Evolutionary conservation across 768 basidiomycete genomes (phyloP).

Genomic region (Lactarius quietus): DNA sequence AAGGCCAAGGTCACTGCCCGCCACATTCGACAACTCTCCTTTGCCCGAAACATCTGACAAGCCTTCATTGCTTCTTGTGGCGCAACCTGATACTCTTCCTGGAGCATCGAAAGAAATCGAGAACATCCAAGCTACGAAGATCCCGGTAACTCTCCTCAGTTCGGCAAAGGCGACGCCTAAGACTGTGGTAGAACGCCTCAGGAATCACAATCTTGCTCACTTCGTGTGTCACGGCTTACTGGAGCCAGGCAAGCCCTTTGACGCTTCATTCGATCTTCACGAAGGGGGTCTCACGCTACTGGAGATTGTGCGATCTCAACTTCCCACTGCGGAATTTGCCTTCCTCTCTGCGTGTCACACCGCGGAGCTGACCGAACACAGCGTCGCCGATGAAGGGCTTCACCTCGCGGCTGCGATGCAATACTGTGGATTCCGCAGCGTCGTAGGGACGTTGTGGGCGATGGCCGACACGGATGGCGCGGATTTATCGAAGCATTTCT

Average conservation of each 20-base stretch:
- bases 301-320: not conserved
- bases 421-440: too few relatives aligned
- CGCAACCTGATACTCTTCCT: not conserved
- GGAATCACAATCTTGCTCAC: too few relatives aligned
- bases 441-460: too few relatives aligned
- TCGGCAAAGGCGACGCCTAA: not conserved
- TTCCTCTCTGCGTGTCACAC: not conserved
- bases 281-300: too few relatives aligned
- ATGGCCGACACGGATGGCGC: too few relatives aligned
- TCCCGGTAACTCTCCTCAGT: not conserved
- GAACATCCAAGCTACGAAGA: not conserved
- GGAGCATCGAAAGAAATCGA: not conserved
- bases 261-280: too few relatives aligned
- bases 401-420: too few relatives aligned
- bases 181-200: not conserved
- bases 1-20: not conserved
- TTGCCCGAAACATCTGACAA: not conserved
- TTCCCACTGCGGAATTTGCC: not conserved
- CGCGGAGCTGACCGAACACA: too few relatives aligned
- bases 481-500: not conserved
- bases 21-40: too few relatives aligned
- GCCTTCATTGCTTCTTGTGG: conserved; percentile 5
- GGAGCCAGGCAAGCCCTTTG: too few relatives aligned
- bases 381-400: too few relatives aligned
- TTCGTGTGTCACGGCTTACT: too few relatives aligned